Conservation (phyloP, 768 basidiomycete species). For the Tulasnella sp. region DNA sequence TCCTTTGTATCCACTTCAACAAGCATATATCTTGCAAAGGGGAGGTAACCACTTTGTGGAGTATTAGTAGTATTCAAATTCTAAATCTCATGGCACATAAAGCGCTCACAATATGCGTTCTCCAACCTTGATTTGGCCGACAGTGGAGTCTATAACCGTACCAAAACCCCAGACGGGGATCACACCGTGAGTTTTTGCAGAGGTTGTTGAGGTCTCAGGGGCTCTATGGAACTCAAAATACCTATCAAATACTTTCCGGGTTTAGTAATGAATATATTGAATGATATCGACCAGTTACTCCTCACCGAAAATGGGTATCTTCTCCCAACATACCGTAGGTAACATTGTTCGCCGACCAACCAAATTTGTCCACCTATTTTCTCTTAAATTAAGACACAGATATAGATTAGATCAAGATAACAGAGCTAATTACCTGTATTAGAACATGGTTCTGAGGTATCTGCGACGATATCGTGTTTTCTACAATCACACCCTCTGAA, state of each 20-base stretch:
- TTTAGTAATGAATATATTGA: background rate
- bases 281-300: background rate
- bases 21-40: conserved; percentile 44
- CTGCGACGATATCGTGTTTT: background rate
- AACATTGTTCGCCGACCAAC: conserved; percentile 58
- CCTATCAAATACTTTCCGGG: conserved; percentile 29
- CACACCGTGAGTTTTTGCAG: conserved; percentile 42
- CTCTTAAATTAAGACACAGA: conserved; percentile 21
- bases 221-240: conserved; percentile 55
- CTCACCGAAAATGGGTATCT: conserved; percentile 30
- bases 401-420: background rate
- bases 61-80: background rate
- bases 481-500: background rate
- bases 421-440: background rate
- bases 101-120: conserved; percentile 38
- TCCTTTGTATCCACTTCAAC: conserved; percentile 39
- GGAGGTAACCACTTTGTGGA: conserved; percentile 37
- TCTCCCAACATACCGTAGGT: conserved; percentile 51
- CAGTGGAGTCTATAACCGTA: conserved; percentile 38
- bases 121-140: conserved; percentile 36
- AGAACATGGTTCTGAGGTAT: conserved; percentile 5
- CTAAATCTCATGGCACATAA: background rate
- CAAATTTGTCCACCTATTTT: conserved; percentile 50
- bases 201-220: conserved; percentile 31
- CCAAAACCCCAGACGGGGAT: conserved; percentile 67